phyloP scores from a whole-genome alignment of 208 protist genomes.

The Vickermania ingenoplastis region DNA sequence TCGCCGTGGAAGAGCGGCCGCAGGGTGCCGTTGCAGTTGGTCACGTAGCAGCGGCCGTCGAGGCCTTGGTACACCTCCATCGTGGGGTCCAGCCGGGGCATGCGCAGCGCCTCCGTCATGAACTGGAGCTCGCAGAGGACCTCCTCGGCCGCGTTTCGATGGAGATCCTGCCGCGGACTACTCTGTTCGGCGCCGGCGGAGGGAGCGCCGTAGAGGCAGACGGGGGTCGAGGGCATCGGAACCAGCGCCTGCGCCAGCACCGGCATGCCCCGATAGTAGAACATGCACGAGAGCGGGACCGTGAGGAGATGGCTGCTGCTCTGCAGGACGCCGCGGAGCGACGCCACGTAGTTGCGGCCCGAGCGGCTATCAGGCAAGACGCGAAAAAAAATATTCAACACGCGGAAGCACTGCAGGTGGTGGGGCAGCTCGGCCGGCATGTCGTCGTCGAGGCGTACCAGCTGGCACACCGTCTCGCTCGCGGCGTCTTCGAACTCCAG shows the following conservation, averaged over 20 bases:
- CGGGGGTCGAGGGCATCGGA: slow-evolving; percentile 49
- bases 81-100: slow-evolving; percentile 34
- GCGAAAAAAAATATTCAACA: slow-evolving; percentile 79
- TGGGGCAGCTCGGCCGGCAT: slow-evolving; percentile 56
- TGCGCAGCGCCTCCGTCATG: slow-evolving; percentile 70
- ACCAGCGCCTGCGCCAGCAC: slow-evolving; percentile 80
- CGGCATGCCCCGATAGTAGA: slow-evolving; percentile 82
- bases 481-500: slow-evolving; percentile 52
- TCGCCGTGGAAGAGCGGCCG: slow-evolving; percentile 57
- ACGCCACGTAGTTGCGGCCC: slow-evolving; percentile 72
- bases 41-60: slow-evolving; percentile 72
- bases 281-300: slow-evolving; percentile 74
- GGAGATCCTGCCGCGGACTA: no score
- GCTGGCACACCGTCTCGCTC: slow-evolving; percentile 36
- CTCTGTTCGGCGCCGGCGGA: slow-evolving; percentile 9
- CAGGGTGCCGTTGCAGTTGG: slow-evolving; percentile 68
- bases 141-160: slow-evolving; percentile 47
- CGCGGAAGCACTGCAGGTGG: slow-evolving; percentile 77
- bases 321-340: slow-evolving; percentile 66
- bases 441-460: slow-evolving; percentile 72
- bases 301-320: slow-evolving; percentile 56
- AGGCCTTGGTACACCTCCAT: slow-evolving; percentile 75
- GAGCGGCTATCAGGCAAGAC: slow-evolving; percentile 79
- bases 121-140: slow-evolving; percentile 64
- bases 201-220: slow-evolving; percentile 48